phyloP scores from a whole-genome alignment of 2,329 filamentous ascomycete genomes.

The Seiridium cupressi region DNA sequence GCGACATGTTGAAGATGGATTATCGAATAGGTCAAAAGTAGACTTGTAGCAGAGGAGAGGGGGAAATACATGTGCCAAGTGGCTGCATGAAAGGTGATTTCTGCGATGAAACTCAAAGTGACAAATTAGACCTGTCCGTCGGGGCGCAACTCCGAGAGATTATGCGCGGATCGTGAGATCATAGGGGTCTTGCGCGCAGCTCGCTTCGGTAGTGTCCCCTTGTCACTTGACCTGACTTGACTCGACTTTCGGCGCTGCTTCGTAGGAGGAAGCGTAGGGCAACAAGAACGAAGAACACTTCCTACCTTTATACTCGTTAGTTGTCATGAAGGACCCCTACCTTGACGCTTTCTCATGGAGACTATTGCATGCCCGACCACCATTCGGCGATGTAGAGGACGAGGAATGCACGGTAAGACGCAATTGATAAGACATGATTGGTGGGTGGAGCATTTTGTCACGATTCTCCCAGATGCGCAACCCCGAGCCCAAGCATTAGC shows the following conservation, averaged over 20 bases:
- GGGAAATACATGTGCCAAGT: neutral
- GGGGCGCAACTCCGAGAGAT: neutral
- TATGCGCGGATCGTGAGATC: neutral
- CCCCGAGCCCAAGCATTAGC: neutral
- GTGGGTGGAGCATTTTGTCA: neutral
- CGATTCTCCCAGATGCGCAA: too few relatives aligned
- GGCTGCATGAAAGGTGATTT: neutral
- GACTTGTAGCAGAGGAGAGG: neutral
- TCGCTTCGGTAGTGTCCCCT: too few relatives aligned
- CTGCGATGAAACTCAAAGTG: neutral
- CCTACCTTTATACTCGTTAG: neutral
- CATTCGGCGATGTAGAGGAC: neutral
- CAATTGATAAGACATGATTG: slow-evolving; percentile 6
- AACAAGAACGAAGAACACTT: too few relatives aligned
- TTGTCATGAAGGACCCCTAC: neutral
- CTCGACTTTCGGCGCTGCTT: too few relatives aligned
- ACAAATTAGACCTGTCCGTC: neutral
- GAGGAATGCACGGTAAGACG: neutral
- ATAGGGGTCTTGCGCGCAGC: neutral
- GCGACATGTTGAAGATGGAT: slow-evolving; percentile 9
- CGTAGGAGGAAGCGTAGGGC: too few relatives aligned
- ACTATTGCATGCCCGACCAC: neutral
- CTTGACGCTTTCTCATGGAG: neutral
- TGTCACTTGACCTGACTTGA: too few relatives aligned
- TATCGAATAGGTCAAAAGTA: neutral